These are phyloP conservation scores for Fomitopsis serialis DNA, from an alignment of 768 basidiomycete genomes.

Conservation along the genomic window DNA sequence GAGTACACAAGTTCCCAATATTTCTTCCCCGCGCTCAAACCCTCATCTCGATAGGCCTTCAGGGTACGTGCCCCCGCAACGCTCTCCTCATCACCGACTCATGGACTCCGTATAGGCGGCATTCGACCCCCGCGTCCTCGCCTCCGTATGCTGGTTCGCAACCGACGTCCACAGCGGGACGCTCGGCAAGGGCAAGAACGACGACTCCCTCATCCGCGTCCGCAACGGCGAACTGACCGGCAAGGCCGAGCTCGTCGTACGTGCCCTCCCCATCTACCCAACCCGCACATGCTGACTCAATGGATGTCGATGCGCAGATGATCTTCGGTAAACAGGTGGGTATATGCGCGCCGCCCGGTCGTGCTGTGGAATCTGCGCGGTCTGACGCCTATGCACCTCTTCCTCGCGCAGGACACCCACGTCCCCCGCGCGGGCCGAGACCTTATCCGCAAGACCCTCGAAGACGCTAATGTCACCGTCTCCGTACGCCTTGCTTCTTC, in stretches of 20 bases:
- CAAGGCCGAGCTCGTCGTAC: conserved; percentile 81
- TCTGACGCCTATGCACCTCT: background rate
- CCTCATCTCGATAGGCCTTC: conserved; percentile 34
- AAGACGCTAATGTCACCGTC: conserved; percentile 67
- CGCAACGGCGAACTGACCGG: conserved; percentile 67
- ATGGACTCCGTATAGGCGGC: conserved; percentile 52
- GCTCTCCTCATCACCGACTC: background rate
- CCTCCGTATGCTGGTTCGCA: conserved; percentile 91
- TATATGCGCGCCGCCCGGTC: background rate
- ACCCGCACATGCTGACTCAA: background rate
- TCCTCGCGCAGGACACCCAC: conserved; percentile 69
- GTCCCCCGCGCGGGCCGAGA: conserved; percentile 85
- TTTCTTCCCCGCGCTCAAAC: conserved; percentile 16
- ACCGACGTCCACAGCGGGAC: conserved; percentile 90
- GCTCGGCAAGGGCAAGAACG: conserved; percentile 78
- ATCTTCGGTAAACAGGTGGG: conserved; percentile 91
- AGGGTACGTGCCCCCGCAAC: conserved; percentile 27
- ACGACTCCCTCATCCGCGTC: conserved; percentile 75
- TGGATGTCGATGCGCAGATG: conserved; percentile 44
- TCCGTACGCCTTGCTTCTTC: conserved; percentile 45
- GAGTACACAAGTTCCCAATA: conserved; percentile 20
- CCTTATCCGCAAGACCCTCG: conserved; percentile 75
- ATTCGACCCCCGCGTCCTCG: conserved; percentile 76
- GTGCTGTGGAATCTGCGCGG: too few relatives aligned
- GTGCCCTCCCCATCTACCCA: conserved; percentile 18